Evolutionary conservation across 2,329 filamentous ascomycete species (phyloP), one percentile per base, ranked within the genome.

Genomic region (Claviceps pazoutovae): DNA sequence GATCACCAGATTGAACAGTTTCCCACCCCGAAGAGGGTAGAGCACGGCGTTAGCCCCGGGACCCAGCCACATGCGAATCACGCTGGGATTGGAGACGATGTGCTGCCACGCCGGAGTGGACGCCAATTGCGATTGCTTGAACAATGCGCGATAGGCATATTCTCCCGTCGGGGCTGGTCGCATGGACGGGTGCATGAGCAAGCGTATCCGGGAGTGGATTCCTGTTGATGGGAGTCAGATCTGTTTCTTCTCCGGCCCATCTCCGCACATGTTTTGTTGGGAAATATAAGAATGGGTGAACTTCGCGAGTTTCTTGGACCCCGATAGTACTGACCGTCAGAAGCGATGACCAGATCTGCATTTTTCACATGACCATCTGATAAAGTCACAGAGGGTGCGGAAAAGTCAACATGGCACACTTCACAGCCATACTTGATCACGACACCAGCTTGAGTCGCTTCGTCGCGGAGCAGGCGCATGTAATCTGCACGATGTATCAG

Each of bases 401-500:
- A 43, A 19, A 53, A 51, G 30, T 57, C 49, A 13, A 58, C 16
- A 2, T 50, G 38, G 16, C 37, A 26, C 16, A 58, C 49, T 9
- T 56, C 46, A 43, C 46, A 52, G 11, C 50, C 54, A 16, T 46
- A 46, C 23, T 39, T 46, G n/a, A 56, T 43, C 8, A 49, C 26
- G 38, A 56, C 51, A 16, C 54, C 53, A 6, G 51, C 26, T n/a
- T 43, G 17, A 11, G 16, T 41, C 5, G 53, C 56, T 48, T 57
- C 54, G 11, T 55, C 50, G 2, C 51, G 47, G 1, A 58, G 52
- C 26, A 56, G n/a, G 14, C 34, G 30, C 45, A 56, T 46, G 42
- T 54, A 56, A 43, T 56, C 55, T 23, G 49, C 54, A 13, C 56
- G 55, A 46, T 56, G 55, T 5, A 57, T 46, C 2, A 58, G 7